Conservation (phyloP, 2,329 filamentous ascomycete genomes). For the Pestalotiopsis sp. region DNA sequence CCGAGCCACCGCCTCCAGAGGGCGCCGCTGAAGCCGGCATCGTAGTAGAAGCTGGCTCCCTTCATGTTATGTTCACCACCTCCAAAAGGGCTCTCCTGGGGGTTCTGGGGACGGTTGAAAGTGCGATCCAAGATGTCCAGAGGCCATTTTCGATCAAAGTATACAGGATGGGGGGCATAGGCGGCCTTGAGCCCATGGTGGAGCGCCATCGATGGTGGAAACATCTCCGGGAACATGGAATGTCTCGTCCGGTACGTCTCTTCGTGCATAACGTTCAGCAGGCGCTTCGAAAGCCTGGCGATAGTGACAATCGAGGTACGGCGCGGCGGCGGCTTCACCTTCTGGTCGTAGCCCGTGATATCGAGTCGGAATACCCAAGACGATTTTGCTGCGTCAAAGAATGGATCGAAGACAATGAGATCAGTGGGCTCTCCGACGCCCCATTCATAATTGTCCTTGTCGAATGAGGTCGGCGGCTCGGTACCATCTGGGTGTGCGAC, state of each 20-base stretch:
- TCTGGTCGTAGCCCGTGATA: conserved; percentile 55
- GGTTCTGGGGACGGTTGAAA: conserved; percentile 61
- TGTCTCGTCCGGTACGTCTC: conserved; percentile 53
- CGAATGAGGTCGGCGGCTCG: conserved; percentile 59
- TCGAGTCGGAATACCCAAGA: conserved; percentile 61
- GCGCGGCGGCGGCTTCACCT: conserved; percentile 54
- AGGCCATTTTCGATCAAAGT: conserved; percentile 64
- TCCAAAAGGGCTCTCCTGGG: conserved; percentile 56
- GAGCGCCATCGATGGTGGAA: conserved; percentile 54
- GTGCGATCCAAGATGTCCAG: conserved; percentile 60
- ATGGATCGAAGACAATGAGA: conserved; percentile 61
- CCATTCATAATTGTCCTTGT: conserved; percentile 67
- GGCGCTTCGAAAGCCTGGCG: conserved; percentile 50
- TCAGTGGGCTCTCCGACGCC: conserved; percentile 61
- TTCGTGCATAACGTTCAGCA: conserved; percentile 60
- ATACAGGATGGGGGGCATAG: conserved; percentile 68
- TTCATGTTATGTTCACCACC: conserved; percentile 69
- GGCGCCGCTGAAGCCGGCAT: conserved; percentile 60
- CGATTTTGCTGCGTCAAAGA: conserved; percentile 59
- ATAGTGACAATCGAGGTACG: conserved; percentile 61
- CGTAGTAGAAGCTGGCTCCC: conserved; percentile 70
- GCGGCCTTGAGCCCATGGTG: conserved; percentile 65
- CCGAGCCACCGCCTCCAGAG: conserved; percentile 66
- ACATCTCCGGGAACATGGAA: conserved; percentile 66
- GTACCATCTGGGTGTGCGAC: conserved; percentile 60